Evolutionary conservation across 1,139 yeast species (phyloP), one percentile per base, ranked within the genome.

Genomic region (Diutina pseudorugosa): DNA sequence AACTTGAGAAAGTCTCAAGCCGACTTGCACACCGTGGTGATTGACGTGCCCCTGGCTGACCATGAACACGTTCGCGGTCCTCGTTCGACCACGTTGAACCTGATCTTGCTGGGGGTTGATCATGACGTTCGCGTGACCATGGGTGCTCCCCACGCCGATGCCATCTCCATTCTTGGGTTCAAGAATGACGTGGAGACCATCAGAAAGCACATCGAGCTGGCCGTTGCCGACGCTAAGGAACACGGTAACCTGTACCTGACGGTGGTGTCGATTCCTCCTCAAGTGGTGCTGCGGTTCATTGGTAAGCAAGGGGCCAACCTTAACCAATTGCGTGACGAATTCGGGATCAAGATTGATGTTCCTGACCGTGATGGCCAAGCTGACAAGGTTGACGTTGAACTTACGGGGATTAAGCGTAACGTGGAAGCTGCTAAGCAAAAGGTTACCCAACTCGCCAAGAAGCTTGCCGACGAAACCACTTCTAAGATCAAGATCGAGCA

Each of bases 221-320:
- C 82, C 11, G 71, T 86, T 56, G 77, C 75, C 53, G 93, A 86
- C 57, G 81, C 85, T 52, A 51, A 54, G 49, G 77, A 79, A 61
- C 68, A 80, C 58, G 83, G 77, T 55, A 74, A 72, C 53, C 77
- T 81, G 27, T 86, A 77, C 66, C 69, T 73, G 52, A 67, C 81
- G 21, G 70, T 76, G 45, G 57, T 66, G 16, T 73, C 72, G 49
- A 83, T 89, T 62, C 95, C 97, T 55, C 68, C 80, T 2, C 71
- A 76, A 54, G 79, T 81, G 51, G 73, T 91, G 55, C 78, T 94
- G 47, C 83, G 95, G 67, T 75, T 94, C 54, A 89, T 94, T 66
- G 99, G 98, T 59, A 86, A 85, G 65, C 87, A 81, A 57, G 98
- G 98, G 54, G 71, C 87, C 47, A 80, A 83, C 63, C 70, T 93